phyloP scores from a whole-genome alignment of 495 filamentous ascomycete species.

The Penicillium diatomitis region DNA sequence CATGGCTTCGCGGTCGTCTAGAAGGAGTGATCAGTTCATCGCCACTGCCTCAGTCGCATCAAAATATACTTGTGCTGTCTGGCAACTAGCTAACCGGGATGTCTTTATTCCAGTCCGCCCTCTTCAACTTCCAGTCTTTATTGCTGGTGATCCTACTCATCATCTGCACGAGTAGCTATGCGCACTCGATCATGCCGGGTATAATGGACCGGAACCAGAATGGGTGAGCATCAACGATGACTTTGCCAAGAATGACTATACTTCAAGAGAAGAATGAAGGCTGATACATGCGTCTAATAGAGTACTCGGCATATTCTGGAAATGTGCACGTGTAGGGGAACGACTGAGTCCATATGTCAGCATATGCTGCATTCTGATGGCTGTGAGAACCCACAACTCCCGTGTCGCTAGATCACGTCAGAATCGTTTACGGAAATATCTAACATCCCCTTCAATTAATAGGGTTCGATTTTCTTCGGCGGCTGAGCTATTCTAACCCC shows the following conservation, averaged over 20 bases:
- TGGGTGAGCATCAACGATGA: slow-evolving; percentile 40
- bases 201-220: slow-evolving; percentile 91
- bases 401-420: not conserved
- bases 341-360: slow-evolving; percentile 92
- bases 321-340: slow-evolving; percentile 89
- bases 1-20: no score
- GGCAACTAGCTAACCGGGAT: slow-evolving; percentile 3
- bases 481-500: slow-evolving; percentile 9
- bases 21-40: no score
- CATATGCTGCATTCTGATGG: slow-evolving; percentile 89
- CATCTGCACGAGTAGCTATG: slow-evolving; percentile 91
- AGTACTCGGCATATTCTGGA: slow-evolving; percentile 89
- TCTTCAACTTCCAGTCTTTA: slow-evolving; percentile 96
- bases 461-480: slow-evolving; percentile 35
- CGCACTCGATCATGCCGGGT: slow-evolving; percentile 80
- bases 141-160: slow-evolving; percentile 87
- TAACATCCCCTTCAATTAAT: no score
- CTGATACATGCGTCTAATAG: slow-evolving; percentile 33
- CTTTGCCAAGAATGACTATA: no score
- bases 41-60: no score
- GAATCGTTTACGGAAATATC: no score
- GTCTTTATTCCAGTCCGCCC: slow-evolving; percentile 57
- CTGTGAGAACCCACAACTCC: slow-evolving; percentile 48
- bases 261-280: not conserved
- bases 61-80: no score